Evolutionary conservation across 2,329 filamentous ascomycete species (phyloP), one percentile per base, ranked within the genome.

Genomic region (Epichloe aotearoae): DNA sequence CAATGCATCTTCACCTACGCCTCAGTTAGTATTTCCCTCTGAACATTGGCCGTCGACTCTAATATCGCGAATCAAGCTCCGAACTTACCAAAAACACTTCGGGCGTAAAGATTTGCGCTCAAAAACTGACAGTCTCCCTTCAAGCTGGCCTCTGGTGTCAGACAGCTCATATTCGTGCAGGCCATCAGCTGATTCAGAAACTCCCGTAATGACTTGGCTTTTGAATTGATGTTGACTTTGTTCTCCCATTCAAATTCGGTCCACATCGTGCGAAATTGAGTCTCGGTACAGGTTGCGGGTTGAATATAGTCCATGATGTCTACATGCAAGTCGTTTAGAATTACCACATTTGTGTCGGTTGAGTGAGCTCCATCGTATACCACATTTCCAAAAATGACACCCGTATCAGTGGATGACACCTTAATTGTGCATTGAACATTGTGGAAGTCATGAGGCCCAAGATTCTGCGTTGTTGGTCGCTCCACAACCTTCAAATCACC

Each of bases 241-340:
- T 98, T 98, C 76, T 98, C 93, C 93, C 93, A 98, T 67, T 98
- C 93, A 59, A 98, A 98, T 66, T 98, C 93, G 38, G 93, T 98
- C 93, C 93, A 98, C 93, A 98, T 98, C n/a, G 88, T 95, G 53
- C 93, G 82, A 83, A 98, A 98, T 63, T 97, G 89, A 11, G 91
- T 96, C 74, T 98, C 93, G 4, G 88, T 93, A 75, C 93, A 98
- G 15, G 89, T 84, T 6, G 91, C 91, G 1, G 93, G 93, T 66
- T 97, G 91, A 62, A 98, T 98, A 72, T 98, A 98, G 71, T 98
- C 93, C 93, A 98, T 98, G 57, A 98, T 96, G 64, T 98, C 93
- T 52, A 97, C 91, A 63, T 98, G 93, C 33, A 98, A 82, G 66
- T 98, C 93, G 65, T 97, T 97, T 50, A 98, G 78, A 59, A 98